Conservation (phyloP, 768 basidiomycete species). For the Phanerochaete sordida region DNA sequence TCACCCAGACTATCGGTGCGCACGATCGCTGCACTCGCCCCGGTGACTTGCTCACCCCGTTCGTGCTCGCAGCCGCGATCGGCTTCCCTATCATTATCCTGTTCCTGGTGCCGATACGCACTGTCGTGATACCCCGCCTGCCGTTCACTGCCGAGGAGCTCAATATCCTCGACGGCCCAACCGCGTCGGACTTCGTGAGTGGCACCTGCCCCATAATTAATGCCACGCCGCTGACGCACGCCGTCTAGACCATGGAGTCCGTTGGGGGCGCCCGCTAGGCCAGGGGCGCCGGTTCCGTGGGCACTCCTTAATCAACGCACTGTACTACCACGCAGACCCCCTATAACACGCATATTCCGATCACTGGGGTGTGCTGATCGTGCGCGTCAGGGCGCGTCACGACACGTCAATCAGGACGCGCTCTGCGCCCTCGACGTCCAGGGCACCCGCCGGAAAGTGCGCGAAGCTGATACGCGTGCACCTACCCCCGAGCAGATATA, state of each 20-base stretch:
- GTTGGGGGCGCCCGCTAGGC: constrained; percentile 31
- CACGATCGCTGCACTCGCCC: not conserved
- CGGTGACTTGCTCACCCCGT: not conserved
- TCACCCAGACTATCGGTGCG: constrained; percentile 85
- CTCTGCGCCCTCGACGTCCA: too few species aligned
- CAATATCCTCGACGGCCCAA: constrained; percentile 82
- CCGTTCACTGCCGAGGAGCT: constrained; percentile 79
- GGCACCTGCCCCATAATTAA: not conserved
- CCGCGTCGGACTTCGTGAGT: constrained; percentile 82
- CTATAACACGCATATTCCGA: not conserved
- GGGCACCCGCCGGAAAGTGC: too few species aligned
- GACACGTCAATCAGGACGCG: too few species aligned
- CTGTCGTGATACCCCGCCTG: constrained; percentile 65
- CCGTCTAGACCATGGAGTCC: constrained; percentile 40
- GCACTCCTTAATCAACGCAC: too few species aligned
- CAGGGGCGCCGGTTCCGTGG: too few species aligned
- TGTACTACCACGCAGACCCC: not conserved
- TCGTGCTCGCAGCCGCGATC: constrained; percentile 64
- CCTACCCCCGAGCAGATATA: not conserved
- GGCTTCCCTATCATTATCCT: constrained; percentile 90
- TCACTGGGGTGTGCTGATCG: not conserved
- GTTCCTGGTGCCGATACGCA: constrained; percentile 74
- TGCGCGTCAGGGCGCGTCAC: too few species aligned
- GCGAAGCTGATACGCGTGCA: too few species aligned
- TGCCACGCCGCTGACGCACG: not conserved